Conservation (phyloP, 352 stramenopile species). For the Phytopythium sindhum region DNA sequence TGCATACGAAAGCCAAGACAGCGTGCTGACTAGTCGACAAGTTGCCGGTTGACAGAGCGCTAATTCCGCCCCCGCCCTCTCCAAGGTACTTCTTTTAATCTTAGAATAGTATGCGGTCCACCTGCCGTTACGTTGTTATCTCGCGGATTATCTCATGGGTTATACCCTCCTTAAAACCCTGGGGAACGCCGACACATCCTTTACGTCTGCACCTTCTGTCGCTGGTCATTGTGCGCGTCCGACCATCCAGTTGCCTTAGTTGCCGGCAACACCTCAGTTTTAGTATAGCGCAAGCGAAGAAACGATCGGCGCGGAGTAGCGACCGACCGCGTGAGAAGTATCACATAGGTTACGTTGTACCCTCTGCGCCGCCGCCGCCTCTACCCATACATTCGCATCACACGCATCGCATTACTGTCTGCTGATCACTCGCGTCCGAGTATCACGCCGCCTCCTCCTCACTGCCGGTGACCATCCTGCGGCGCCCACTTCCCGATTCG, state of each 20-base stretch:
- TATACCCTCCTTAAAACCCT: no score
- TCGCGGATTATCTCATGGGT: neutral
- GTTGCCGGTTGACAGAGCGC: neutral
- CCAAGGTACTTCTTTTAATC: no score
- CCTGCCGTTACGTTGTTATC: neutral
- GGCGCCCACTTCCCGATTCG: neutral
- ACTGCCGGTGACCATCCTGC: neutral
- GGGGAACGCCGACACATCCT: neutral
- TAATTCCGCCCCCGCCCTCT: neutral
- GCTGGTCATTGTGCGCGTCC: no score
- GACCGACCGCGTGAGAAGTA: neutral
- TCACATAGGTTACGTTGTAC: neutral
- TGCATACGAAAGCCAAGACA: conserved; percentile 1
- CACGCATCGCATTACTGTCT: no score
- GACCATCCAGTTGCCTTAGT: no score
- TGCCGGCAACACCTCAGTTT: no score
- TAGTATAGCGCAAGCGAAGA: no score
- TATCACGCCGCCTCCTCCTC: conserved; percentile 1
- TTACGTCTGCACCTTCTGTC: no score
- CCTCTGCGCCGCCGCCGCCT: neutral
- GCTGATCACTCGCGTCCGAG: neutral
- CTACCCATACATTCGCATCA: neutral
- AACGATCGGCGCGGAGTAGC: neutral
- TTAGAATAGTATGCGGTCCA: neutral
- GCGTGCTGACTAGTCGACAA: neutral